phyloP scores from a whole-genome alignment of 805 yeast species.

The Metschnikowia cubensis region DNA sequence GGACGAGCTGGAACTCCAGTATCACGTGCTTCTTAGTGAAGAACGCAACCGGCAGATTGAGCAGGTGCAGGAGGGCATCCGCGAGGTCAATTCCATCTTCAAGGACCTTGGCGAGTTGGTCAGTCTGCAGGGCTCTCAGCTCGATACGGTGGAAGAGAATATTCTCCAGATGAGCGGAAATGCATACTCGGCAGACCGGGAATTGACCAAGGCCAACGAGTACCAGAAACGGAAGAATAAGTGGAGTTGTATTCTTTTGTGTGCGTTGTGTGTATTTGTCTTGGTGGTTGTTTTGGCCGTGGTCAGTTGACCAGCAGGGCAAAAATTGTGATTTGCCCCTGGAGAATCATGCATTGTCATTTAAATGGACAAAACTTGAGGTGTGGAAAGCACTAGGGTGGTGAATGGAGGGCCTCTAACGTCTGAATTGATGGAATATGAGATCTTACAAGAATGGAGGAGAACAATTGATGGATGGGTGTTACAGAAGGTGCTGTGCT shows the following conservation, averaged over 20 bases:
- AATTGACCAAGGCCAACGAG: conserved; percentile 68
- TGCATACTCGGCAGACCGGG: conserved; percentile 66
- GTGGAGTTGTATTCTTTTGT: conserved; percentile 67
- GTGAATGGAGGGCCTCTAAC: too few species aligned
- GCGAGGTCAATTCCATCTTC: conserved; percentile 81
- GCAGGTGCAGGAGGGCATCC: conserved; percentile 71
- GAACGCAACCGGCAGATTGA: conserved; percentile 72
- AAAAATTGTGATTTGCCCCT: too few species aligned
- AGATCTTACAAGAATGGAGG: too few species aligned
- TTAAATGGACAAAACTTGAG: too few species aligned
- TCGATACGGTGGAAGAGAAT: conserved; percentile 82
- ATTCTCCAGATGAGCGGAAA: conserved; percentile 59
- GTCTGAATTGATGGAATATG: too few species aligned
- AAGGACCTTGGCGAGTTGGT: conserved; percentile 76
- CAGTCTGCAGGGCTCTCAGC: conserved; percentile 77
- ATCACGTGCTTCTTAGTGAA: conserved; percentile 59
- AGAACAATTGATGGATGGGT: too few species aligned
- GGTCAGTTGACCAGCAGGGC: conserved; percentile 28
- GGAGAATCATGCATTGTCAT: too few species aligned
- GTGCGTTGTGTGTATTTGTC: conserved; percentile 54
- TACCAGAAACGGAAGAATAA: conserved; percentile 66
- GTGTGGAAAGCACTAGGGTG: too few species aligned
- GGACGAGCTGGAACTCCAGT: conserved; percentile 51
- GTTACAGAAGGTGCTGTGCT: too few species aligned
- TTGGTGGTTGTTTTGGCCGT: conserved; percentile 57